Evolutionary conservation across 2,329 filamentous ascomycete species (phyloP).

Genomic region (Fusarium haematococcum): DNA sequence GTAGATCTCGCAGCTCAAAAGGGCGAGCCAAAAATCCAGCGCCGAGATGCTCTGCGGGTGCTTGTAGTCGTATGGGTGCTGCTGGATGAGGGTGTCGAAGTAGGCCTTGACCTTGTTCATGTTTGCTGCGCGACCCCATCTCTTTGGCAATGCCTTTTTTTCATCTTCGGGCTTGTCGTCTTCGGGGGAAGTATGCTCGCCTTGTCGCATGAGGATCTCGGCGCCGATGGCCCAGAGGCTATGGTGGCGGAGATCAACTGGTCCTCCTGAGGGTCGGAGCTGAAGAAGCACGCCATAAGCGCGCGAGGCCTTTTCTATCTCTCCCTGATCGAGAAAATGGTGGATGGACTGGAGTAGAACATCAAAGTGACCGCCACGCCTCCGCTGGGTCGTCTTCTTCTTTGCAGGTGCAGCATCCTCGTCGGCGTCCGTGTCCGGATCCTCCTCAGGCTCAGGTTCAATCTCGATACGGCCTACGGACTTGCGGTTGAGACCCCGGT

Average conservation of each 20-base stretch:
- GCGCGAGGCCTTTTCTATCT: constrained; percentile 77
- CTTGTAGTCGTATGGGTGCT: constrained; percentile 76
- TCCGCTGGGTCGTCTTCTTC: constrained; percentile 19
- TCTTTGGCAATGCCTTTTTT: constrained; percentile 10
- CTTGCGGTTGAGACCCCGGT: constrained; percentile 50
- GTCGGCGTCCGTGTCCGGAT: constrained; percentile 55
- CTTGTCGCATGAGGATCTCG: constrained; percentile 80
- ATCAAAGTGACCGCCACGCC: constrained; percentile 64
- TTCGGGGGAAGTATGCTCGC: constrained; percentile 46
- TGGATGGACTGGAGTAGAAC: constrained; percentile 78
- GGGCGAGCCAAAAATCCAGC: constrained; percentile 82
- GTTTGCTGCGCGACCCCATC: constrained; percentile 61
- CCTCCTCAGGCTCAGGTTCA: constrained; percentile 36
- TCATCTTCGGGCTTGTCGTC: constrained; percentile 3
- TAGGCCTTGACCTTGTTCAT: constrained; percentile 66
- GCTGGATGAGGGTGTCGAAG: constrained; percentile 82
- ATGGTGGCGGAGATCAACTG: constrained; percentile 76
- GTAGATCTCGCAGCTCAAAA: constrained; percentile 86
- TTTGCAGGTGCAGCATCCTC: constrained; percentile 1
- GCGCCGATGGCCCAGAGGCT: constrained; percentile 86
- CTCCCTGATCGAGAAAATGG: constrained; percentile 75
- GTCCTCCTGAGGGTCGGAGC: constrained; percentile 53
- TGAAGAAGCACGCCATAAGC: constrained; percentile 81
- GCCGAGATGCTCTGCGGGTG: constrained; percentile 71
- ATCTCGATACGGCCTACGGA: constrained; percentile 7